These are phyloP conservation scores for Lactarius quietus DNA, from an alignment of 768 basidiomycete genomes.

Conservation along the genomic window DNA sequence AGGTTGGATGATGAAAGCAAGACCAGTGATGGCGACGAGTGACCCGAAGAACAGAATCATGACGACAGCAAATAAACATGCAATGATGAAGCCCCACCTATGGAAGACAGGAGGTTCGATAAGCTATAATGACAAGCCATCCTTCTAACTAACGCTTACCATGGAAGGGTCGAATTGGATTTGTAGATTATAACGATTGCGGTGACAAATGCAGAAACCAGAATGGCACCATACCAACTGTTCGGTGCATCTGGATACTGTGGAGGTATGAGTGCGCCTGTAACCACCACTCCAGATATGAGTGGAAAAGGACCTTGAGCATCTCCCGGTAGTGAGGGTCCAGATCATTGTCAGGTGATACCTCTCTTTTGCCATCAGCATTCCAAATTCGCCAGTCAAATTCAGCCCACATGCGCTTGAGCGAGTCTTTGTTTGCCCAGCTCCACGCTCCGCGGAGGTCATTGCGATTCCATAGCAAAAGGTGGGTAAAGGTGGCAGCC, in stretches of 20 bases:
- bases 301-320: slow-evolving; percentile 39
- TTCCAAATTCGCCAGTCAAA: slow-evolving; percentile 44
- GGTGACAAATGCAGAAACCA: slow-evolving; percentile 33
- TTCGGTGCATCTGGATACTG: slow-evolving; percentile 37
- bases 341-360: slow-evolving; percentile 34
- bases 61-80: slow-evolving; percentile 41
- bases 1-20: slow-evolving; percentile 44
- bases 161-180: slow-evolving; percentile 46
- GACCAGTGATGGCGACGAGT: slow-evolving; percentile 45
- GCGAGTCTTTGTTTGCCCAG: slow-evolving; percentile 41
- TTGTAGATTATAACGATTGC: slow-evolving; percentile 45
- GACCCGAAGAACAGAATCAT: slow-evolving; percentile 47
- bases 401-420: slow-evolving; percentile 35
- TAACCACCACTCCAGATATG: not conserved
- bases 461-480: slow-evolving; percentile 46
- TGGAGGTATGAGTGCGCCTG: not conserved
- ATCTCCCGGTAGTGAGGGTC: slow-evolving; percentile 50
- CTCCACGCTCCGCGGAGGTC: slow-evolving; percentile 45
- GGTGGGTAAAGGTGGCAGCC: slow-evolving; percentile 47
- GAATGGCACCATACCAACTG: slow-evolving; percentile 34
- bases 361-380: slow-evolving; percentile 37
- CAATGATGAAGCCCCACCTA: slow-evolving; percentile 47
- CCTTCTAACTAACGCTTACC: slow-evolving; percentile 31
- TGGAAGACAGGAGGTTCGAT: not conserved
- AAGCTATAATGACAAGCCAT: not conserved